Evolutionary conservation across 2,329 filamentous ascomycete genomes (phyloP).

Genomic region (Akanthomyces lecanii): DNA sequence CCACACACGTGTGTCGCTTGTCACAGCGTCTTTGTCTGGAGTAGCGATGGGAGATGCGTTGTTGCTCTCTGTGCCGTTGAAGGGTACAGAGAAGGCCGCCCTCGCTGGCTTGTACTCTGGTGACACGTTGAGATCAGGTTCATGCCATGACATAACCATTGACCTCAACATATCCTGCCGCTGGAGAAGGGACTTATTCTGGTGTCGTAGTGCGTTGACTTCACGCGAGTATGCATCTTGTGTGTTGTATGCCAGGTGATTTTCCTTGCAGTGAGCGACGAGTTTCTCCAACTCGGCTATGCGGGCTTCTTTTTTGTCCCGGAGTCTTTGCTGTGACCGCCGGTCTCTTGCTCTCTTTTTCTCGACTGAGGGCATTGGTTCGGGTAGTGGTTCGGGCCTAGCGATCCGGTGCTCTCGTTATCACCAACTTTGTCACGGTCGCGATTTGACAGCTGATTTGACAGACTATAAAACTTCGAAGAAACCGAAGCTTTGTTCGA

Average conservation of each 20-base stretch:
- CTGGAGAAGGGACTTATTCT: background rate
- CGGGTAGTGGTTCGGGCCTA: background rate
- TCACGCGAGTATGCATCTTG: background rate
- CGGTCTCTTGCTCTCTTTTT: conserved; percentile 4
- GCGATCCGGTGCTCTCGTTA: no score
- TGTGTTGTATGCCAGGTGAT: background rate
- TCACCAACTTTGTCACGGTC: no score
- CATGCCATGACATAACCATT: background rate
- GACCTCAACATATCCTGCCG: background rate
- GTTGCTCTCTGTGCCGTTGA: background rate
- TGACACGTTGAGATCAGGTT: background rate
- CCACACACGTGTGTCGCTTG: background rate
- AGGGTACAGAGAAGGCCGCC: background rate
- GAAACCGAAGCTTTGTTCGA: no score
- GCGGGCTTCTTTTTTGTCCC: background rate
- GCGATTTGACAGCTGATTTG: no score
- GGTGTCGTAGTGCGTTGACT: background rate
- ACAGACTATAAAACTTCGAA: no score
- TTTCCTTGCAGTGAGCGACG: background rate
- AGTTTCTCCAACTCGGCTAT: background rate
- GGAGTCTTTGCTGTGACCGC: background rate
- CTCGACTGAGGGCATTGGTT: background rate
- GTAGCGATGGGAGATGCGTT: background rate
- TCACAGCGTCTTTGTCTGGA: background rate
- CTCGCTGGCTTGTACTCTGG: background rate